Evolutionary conservation across 139 green algal genomes (phyloP), one percentile per base, ranked within the genome.

Genomic region (Raphidocelis subcapitata): DNA sequence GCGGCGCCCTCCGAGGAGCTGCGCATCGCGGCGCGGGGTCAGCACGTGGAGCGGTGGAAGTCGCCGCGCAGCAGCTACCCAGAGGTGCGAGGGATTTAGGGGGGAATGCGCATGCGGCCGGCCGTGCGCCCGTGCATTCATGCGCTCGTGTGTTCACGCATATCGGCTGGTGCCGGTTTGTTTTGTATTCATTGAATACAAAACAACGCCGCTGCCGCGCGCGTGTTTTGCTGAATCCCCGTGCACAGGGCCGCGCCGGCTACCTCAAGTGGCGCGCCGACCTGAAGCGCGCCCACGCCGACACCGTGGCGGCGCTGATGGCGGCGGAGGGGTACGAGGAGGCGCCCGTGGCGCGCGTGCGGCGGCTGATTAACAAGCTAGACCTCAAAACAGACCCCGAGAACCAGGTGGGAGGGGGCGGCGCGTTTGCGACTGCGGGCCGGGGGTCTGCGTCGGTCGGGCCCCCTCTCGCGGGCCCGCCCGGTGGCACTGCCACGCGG

Each of bases 241-340:
- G 8, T 49, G 41, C 41, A 15, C 67, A 88, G 83, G 83, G 83
- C 26, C 60, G 61, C 24, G 71, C 80, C 0, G 73, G 72, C 2
- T 89, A 89, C 75, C 69, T 89, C 31, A 79, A 89, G 68, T 89
- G 83, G 83, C 74, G 83, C 23, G 77, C 83, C 36, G 79, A 84
- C 55, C 65, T 89, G 0, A 89, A 89, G 77, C 61, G 62, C n/a
- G 41, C 57, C 10, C 83, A 89, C 31, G 72, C 80, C 23, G 63
- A 36, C 56, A 85, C 75, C 4, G 81, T 85, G n/a, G 62, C 55
- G 26, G 36, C 37, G 0, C 21, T 85, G 10, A 88, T 88, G 83
- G 35, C 29, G 29, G 65, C 49, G 57, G 79, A 57, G 52, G 83
- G 83, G 1, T 88, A 88, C 67, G 10, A 35, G 3, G 65, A 47